These are phyloP conservation scores for Cadophora malorum DNA, from an alignment of 2,329 filamentous ascomycete genomes.

Conservation along the genomic window DNA sequence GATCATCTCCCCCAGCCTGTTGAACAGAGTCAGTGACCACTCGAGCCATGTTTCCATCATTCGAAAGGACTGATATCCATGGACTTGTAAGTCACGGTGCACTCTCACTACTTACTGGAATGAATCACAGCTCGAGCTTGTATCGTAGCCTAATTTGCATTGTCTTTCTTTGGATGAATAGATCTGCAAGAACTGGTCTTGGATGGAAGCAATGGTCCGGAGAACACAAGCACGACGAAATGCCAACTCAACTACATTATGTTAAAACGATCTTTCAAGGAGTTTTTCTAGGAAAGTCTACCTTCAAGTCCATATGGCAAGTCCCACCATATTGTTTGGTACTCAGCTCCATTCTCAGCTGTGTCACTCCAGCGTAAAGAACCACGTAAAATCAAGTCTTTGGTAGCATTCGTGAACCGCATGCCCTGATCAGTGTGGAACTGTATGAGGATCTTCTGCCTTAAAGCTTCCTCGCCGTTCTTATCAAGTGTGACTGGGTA, in stretches of 20 bases:
- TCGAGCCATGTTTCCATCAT: not conserved
- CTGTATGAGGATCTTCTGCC: slow-evolving; percentile 73
- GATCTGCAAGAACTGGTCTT: slow-evolving; percentile 68
- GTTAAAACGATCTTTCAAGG: slow-evolving; percentile 27
- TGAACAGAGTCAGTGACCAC: not conserved
- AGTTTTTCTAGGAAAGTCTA: slow-evolving; percentile 39
- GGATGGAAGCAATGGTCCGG: slow-evolving; percentile 72
- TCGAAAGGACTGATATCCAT: not conserved
- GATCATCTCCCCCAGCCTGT: slow-evolving; percentile 64
- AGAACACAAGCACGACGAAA: slow-evolving; percentile 70
- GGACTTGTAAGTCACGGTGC: not conserved
- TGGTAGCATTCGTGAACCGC: slow-evolving; percentile 66
- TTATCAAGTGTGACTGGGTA: slow-evolving; percentile 57
- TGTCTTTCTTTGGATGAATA: slow-evolving; percentile 73
- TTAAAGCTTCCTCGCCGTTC: slow-evolving; percentile 67
- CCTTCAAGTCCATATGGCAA: slow-evolving; percentile 72
- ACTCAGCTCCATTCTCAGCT: slow-evolving; percentile 46
- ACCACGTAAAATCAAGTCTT: slow-evolving; percentile 70
- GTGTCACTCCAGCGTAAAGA: slow-evolving; percentile 52
- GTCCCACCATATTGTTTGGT: slow-evolving; percentile 70
- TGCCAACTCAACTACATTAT: slow-evolving; percentile 64
- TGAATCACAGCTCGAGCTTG: slow-evolving; percentile 73
- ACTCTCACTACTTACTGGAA: slow-evolving; percentile 58
- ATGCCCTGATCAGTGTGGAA: slow-evolving; percentile 68
- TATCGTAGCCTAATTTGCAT: slow-evolving; percentile 78